Percentiles rank a stretch among this genome's conserved stretches.
Conservation (phyloP, 192 early-diverging fungal genomes). For the Linnemannia exigua region DNA sequence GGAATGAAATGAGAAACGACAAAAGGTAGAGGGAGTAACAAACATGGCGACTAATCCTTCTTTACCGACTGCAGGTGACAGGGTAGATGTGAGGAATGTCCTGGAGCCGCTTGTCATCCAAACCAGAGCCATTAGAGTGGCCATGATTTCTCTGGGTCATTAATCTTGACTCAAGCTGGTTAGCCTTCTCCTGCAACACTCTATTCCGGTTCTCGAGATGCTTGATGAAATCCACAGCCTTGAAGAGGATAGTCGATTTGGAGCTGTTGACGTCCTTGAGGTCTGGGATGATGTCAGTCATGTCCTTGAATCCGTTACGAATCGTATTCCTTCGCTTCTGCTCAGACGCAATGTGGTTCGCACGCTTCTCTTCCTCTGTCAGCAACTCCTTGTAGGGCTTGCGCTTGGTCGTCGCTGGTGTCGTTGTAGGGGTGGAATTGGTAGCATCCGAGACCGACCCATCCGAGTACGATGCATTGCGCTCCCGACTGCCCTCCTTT, state of each 20-base stretch:
- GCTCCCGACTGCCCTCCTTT: slow-evolving; percentile 31
- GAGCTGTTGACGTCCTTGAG: slow-evolving; percentile 77
- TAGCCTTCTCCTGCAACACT: slow-evolving; percentile 58
- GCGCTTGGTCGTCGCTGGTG: slow-evolving; percentile 42
- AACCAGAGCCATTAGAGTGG: slow-evolving; percentile 5
- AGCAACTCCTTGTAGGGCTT: slow-evolving; percentile 75
- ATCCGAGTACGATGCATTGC: slow-evolving; percentile 32
- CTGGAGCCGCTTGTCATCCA: slow-evolving; percentile 49
- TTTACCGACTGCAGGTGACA: slow-evolving; percentile 39
- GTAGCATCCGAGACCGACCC: slow-evolving; percentile 29
- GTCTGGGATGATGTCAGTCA: slow-evolving; percentile 88
- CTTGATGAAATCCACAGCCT: slow-evolving; percentile 76
- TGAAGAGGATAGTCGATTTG: slow-evolving; percentile 76
- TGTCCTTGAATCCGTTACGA: slow-evolving; percentile 88
- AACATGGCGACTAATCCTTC: background rate
- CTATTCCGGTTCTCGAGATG: slow-evolving; percentile 72
- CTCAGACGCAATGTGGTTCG: slow-evolving; percentile 83
- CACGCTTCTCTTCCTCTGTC: slow-evolving; percentile 82
- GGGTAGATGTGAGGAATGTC: slow-evolving; percentile 57
- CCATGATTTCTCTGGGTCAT: slow-evolving; percentile 26
- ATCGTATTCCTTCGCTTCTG: slow-evolving; percentile 82
- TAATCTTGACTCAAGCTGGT: slow-evolving; percentile 50
- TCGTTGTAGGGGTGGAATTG: slow-evolving; percentile 5
- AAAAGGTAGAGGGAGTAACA: background rate
- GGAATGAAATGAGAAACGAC: background rate